Evolutionary conservation across 257 asterid species (phyloP), one percentile per base, ranked within the genome.

Genomic region (Solanum pennellii): DNA sequence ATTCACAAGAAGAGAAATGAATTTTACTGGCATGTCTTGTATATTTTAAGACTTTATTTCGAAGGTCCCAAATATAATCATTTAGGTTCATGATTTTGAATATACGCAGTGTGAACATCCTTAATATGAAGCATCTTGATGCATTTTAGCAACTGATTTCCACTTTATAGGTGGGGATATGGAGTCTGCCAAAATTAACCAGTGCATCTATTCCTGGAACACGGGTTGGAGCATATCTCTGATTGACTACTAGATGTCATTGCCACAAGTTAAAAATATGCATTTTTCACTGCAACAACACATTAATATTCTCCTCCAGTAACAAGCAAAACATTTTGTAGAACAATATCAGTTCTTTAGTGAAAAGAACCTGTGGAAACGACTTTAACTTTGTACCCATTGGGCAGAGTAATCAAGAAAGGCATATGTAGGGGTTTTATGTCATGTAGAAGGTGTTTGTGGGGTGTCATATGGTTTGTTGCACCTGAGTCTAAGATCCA

Each of bases 181-280:
- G 80, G 47, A 72, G 12, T 72, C 47, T 73, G 84, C 88, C 39
- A 91, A 91, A 88, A 85, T 25, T 49, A 15, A 15, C 59, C 59
- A 49, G 35, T 73, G 9, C 80, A 35, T 73, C 16, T 72, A 72
- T 35, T 35, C 80, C 73, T 20, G 52, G 80, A 73, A 93, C 96
- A 92, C 23, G 59, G 59, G 59, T 49, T 49, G 9, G 59, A 72
- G 91, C 95, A 94, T 91, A 94, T 95, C 89, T 96, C 98, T 0
- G 97, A 96, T 85, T 95, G 98, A 98, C 96, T 96, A 23, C 93
- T 96, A 18, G 98, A 94, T 88, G 93, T 95, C 90, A 95, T 96
- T 85, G 97, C 97, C 65, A 96, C 97, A 7, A 39, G 98, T 86
- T 98, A 94, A 90, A 89, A 95, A 91, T 98, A 94, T 89, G 94